These are phyloP conservation scores for Bremia lactucae DNA, from an alignment of 352 stramenopile species.

Conservation along the genomic window DNA sequence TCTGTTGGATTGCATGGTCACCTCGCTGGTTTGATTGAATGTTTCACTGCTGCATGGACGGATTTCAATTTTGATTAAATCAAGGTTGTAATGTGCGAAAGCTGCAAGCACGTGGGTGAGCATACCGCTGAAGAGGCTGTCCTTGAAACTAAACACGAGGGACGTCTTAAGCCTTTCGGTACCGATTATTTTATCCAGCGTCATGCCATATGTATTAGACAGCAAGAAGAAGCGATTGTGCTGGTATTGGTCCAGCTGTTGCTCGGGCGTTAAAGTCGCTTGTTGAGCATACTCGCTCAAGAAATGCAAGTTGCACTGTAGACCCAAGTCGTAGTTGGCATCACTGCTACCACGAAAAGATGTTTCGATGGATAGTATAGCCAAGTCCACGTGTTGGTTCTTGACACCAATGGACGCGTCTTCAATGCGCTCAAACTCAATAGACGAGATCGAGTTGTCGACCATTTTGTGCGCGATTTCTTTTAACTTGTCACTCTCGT, in stretches of 20 bases:
- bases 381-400: conserved; percentile 87
- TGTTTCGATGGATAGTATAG: conserved; percentile 93
- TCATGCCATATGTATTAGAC: conserved; percentile 42
- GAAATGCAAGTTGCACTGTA: conserved; percentile 61
- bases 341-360: conserved; percentile 93
- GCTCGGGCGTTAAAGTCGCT: conserved; percentile 1
- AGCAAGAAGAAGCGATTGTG: conserved; percentile 90
- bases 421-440: conserved; percentile 18
- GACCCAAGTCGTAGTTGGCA: conserved; percentile 90
- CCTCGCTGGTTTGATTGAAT: conserved; percentile 28
- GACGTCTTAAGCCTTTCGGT: conserved; percentile 65
- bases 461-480: conserved; percentile 30
- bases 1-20: conserved; percentile 17
- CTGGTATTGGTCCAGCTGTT: conserved; percentile 51
- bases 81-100: conserved; percentile 49
- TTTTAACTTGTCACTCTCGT: conserved; percentile 92
- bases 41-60: conserved; percentile 37
- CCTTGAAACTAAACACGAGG: conserved; percentile 60
- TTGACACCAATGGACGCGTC: conserved; percentile 51
- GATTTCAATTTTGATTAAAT: conserved; percentile 69
- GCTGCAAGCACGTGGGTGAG: conserved; percentile 49
- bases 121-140: conserved; percentile 43
- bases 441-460: conserved; percentile 20
- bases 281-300: conserved; percentile 53
- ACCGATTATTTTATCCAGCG: conserved; percentile 17